phyloP scores from a whole-genome alignment of 306 rosid species.

The Sicyos edulis region DNA sequence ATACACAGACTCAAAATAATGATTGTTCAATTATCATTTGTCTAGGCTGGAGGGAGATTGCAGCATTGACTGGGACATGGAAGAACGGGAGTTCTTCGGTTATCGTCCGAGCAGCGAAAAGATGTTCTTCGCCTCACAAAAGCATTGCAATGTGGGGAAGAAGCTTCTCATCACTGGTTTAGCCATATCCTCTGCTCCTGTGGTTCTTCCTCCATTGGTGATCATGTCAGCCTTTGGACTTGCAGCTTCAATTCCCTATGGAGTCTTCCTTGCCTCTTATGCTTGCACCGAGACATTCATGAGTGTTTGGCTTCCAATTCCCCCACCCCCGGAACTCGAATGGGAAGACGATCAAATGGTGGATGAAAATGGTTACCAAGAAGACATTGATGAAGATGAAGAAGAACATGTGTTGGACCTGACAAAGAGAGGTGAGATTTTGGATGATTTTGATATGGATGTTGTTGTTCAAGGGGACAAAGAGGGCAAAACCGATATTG shows the following conservation, averaged over 20 bases:
- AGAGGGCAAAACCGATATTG: background rate
- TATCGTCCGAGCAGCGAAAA: conserved; percentile 13
- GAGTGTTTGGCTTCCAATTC: conserved; percentile 54
- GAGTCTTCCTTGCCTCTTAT: conserved; percentile 49
- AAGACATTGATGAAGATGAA: conserved; percentile 18
- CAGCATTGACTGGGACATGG: conserved; percentile 32
- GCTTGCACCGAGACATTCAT: conserved; percentile 47
- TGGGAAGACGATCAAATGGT: background rate
- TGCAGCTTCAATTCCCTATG: conserved; percentile 57
- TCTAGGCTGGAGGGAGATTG: conserved; percentile 1
- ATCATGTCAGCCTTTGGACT: conserved; percentile 63
- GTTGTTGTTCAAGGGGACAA: background rate
- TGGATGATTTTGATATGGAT: conserved; percentile 21
- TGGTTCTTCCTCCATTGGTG: conserved; percentile 63
- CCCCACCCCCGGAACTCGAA: conserved; percentile 3
- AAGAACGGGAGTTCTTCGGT: conserved; percentile 21
- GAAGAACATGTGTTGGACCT: conserved; percentile 10
- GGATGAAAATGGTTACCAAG: conserved; percentile 22
- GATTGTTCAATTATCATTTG: background rate
- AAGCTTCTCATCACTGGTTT: conserved; percentile 46
- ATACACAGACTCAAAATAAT: background rate
- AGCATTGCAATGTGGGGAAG: conserved; percentile 44
- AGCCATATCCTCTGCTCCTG: conserved; percentile 48
- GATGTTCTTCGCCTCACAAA: conserved; percentile 33
- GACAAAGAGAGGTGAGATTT: conserved; percentile 17